Percentiles rank a stretch among this genome's conserved stretches.
These are phyloP conservation scores for Cordyceps sp. DNA, from an alignment of 2,329 filamentous ascomycete genomes.

Conservation along the genomic window DNA sequence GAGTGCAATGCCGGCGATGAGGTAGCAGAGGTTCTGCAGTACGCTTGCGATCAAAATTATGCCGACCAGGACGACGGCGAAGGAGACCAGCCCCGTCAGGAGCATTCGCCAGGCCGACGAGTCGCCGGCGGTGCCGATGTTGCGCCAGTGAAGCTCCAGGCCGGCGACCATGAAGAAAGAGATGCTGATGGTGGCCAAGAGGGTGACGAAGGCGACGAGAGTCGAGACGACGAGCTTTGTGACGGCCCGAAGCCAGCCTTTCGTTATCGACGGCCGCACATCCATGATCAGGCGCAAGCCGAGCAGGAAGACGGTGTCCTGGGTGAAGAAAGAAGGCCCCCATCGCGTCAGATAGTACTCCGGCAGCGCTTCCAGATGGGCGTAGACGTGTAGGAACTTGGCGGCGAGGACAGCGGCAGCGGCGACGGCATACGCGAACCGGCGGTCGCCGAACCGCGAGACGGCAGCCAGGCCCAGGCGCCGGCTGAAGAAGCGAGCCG, in stretches of 20 bases:
- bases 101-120: slow-evolving; percentile 13
- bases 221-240: slow-evolving; percentile 4
- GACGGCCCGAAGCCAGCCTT: slow-evolving; percentile 5
- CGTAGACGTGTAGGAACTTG: slow-evolving; percentile 12
- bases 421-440: slow-evolving; percentile 12
- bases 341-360: slow-evolving; percentile 10
- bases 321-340: slow-evolving; percentile 14
- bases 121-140: slow-evolving; percentile 14
- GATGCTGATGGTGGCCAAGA: slow-evolving; percentile 8
- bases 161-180: slow-evolving; percentile 16
- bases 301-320: slow-evolving; percentile 12
- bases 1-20: slow-evolving; percentile 6
- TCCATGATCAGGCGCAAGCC: slow-evolving; percentile 11
- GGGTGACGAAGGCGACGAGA: slow-evolving; percentile 8
- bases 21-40: slow-evolving; percentile 9
- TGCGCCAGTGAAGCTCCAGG: slow-evolving; percentile 18
- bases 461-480: not conserved
- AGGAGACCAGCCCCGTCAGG: slow-evolving; percentile 13
- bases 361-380: slow-evolving; percentile 10
- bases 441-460: slow-evolving; percentile 8
- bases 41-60: slow-evolving; percentile 8
- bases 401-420: slow-evolving; percentile 10
- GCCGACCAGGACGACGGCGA: slow-evolving; percentile 5
- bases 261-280: too few relatives aligned
- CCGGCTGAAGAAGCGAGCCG: not conserved